A percentile compares a stretch with the other conserved stretches of the same genome.
These are phyloP conservation scores for Metschnikowia vanudenii DNA, from an alignment of 805 yeast species.

Conservation along the genomic window DNA sequence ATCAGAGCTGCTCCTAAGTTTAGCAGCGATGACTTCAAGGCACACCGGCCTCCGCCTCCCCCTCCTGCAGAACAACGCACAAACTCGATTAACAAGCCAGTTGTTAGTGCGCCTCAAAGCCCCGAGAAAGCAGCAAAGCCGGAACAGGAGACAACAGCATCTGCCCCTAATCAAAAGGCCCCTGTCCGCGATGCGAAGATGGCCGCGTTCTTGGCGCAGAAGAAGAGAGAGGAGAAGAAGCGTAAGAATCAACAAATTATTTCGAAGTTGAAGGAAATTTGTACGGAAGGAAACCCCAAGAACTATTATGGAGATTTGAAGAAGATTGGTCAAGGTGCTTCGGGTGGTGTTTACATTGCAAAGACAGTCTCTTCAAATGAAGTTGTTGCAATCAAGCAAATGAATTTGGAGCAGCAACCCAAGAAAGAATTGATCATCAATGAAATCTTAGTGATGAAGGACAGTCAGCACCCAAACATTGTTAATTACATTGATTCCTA, in stretches of 20 bases:
- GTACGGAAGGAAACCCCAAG: conserved; percentile 84
- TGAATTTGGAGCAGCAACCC: conserved; percentile 93
- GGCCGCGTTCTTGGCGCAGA: conserved; percentile 57
- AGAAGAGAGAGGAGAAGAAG: conserved; percentile 77
- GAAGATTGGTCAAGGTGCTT: conserved; percentile 97
- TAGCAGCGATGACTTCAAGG: conserved; percentile 25
- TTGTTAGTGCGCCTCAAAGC: neutral
- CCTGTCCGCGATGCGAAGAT: conserved; percentile 51
- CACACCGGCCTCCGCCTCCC: conserved; percentile 45
- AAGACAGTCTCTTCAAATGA: conserved; percentile 41
- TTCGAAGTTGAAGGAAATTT: conserved; percentile 68
- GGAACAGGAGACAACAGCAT: conserved; percentile 13
- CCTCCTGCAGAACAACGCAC: conserved; percentile 27
- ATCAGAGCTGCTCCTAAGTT: conserved; percentile 31
- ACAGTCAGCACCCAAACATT: conserved; percentile 21
- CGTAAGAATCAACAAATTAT: conserved; percentile 70
- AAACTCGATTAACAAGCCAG: conserved; percentile 4
- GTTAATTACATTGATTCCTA: conserved; percentile 22
- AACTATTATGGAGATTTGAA: conserved; percentile 62
- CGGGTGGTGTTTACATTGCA: conserved; percentile 95
- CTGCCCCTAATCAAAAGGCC: conserved; percentile 21
- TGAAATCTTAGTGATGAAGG: conserved; percentile 24
- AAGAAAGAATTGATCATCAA: conserved; percentile 85
- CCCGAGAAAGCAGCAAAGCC: conserved; percentile 14
- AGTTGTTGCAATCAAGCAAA: conserved; percentile 89